Evolutionary conservation across 1,139 yeast genomes (phyloP).

Genomic region (Insectozyma bohioensis): DNA sequence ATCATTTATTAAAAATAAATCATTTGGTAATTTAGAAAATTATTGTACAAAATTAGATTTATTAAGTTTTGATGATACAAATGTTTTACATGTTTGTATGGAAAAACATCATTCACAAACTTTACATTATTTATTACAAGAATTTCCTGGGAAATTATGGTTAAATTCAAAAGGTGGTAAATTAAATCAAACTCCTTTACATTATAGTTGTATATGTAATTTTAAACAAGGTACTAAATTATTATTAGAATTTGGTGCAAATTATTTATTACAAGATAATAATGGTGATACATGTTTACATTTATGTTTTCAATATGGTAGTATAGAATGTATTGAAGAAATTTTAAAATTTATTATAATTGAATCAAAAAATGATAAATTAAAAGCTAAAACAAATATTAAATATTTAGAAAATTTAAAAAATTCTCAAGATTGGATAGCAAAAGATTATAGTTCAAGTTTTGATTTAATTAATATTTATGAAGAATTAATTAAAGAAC

Average conservation of each 20-base stretch:
- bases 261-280: conserved; percentile 56
- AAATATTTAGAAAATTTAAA: conserved; percentile 25
- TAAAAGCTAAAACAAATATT: conserved; percentile 47
- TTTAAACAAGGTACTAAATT: conserved; percentile 69
- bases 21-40: conserved; percentile 17
- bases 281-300: conserved; percentile 80
- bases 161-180: conserved; percentile 50
- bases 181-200: conserved; percentile 66
- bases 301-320: conserved; percentile 76
- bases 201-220: conserved; percentile 68
- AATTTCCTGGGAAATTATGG: conserved; percentile 70
- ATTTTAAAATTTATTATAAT: conserved; percentile 42
- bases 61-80: conserved; percentile 62
- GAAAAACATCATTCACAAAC: conserved; percentile 71
- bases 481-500: conserved; percentile 21
- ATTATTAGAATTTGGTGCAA: conserved; percentile 79
- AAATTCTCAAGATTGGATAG: conserved; percentile 69
- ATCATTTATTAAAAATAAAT: conserved; percentile 30
- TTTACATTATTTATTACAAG: conserved; percentile 76
- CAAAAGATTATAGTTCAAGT: conserved; percentile 57
- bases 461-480: conserved; percentile 41
- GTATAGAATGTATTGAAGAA: conserved; percentile 59
- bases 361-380: conserved; percentile 14
- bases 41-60: conserved; percentile 29
- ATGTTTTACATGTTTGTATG: conserved; percentile 78